Conservation (phyloP, 257 asterid species). For the Galeopsis tetrahit region DNA sequence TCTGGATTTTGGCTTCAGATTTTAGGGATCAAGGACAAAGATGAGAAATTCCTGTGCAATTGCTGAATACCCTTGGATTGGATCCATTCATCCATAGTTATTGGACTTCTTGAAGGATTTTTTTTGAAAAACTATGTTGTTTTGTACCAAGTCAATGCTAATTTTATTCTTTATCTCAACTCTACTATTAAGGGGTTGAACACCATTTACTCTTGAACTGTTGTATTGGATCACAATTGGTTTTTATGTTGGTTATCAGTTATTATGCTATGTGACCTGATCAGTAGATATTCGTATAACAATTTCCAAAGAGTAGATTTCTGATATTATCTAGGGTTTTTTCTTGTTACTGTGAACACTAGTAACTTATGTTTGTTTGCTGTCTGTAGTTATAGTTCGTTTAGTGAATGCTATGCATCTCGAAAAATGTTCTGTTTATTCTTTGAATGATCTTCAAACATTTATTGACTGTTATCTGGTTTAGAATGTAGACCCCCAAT, state of each 20-base stretch:
- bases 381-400: not conserved
- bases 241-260: slow-evolving; percentile 5
- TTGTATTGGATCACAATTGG: slow-evolving; percentile 1
- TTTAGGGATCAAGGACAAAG: not conserved
- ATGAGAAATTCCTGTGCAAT: not conserved
- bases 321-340: not conserved
- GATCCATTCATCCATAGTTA: not conserved
- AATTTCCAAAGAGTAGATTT: slow-evolving; percentile 2
- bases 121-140: not conserved
- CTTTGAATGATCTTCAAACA: slow-evolving; percentile 4
- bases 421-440: not conserved
- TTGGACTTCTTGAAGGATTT: not conserved
- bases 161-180: not conserved
- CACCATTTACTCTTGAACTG: not conserved
- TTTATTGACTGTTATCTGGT: slow-evolving; percentile 17
- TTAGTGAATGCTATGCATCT: not conserved
- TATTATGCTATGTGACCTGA: slow-evolving; percentile 8
- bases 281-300: not conserved
- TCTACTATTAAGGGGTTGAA: not conserved
- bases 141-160: not conserved
- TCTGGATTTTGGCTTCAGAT: not conserved
- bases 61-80: slow-evolving; percentile 17
- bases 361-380: not conserved
- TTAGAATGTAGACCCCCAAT: not conserved
- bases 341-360: not conserved